Evolutionary conservation across 75 land plant species (phyloP), one percentile per base, ranked within the genome.

Genomic region (Azolla pinnata): DNA sequence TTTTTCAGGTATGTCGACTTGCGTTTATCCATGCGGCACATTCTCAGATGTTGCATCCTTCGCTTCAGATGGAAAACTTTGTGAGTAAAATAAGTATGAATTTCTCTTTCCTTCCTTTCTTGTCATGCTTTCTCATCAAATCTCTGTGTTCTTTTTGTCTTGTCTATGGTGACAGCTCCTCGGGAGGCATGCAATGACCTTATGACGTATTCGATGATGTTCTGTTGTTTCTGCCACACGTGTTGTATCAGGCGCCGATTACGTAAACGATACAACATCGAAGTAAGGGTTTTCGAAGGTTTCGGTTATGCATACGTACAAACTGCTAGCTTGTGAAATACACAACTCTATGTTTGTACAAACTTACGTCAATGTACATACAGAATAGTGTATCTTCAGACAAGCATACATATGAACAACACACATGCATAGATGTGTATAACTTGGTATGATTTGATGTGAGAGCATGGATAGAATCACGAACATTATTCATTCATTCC

Each of bases 161-260:
- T 29, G 35, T 26, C 57, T 32, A 38, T 18, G 30, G 31, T 31
- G 29, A 26, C 87, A 92, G 97, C 95, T 59, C 70, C 83, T 24
- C 81, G 65, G 35, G 76, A 77, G 48, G 97, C 96, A 26, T 88
- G 97, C 67, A 78, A 76, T 68, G 81, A 88, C 8, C 57, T 87
- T 68, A 78, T 86, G 81, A 87, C 85, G 46, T 90, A 92, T 59
- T 77, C 97, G 2, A 40, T 92, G 61, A 59, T 88, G 38, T 58
- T 85, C 0, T 76, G 87, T 7, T 92, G 97, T 71, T 92, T 80
- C 61, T 92, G 88, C 59, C 85, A 82, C 67, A 92, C 97, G 16
- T 85, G 95, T 66, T 88, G 90, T 29, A 33, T 83, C 44, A 80
- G 97, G 54, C 77, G 90, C 44, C 85, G 83, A 67, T 80, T 92